Evolutionary conservation across 495 filamentous ascomycete species (phyloP), one percentile per base, ranked within the genome.

Genomic region (Neurospora sp.): DNA sequence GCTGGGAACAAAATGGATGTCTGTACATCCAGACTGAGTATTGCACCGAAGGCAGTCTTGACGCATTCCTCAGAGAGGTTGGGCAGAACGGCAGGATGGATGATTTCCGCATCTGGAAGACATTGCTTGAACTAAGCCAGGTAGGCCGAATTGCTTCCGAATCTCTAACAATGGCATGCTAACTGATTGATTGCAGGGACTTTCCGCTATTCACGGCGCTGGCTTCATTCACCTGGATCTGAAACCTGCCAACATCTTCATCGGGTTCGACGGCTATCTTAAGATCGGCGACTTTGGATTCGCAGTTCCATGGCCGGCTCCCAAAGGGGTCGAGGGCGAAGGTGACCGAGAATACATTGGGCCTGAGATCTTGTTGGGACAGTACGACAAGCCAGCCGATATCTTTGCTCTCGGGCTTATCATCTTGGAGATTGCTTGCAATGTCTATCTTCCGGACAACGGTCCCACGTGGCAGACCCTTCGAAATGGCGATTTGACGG

Each of bases 21-120:
- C 88, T 99, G 5, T 99, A 97, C 80, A 98, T 99, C 73, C 94
- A 97, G 82, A 98, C 95, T 0, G 96, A 98, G 74, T 99, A 88
- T 78, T 98, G 95, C 78, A 93, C 96, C 77, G 92, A 96, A 78
- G 96, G 96, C 10, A 96, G 92, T 73, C 82, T 99, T 68, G 92
- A 96, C 78, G 81, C 88, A 1, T 98, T 98, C 79, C 87, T 98
- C 12, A 83, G 87, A 11, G 86, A 91, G 70, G 89, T 92, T 73
- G 96, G 96, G 7, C 83, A 89, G 69, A 93, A 91, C 78, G 94
- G 92, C 68, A 89, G 95, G 75, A 81, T 99, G 71, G 96, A 99
- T 83, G 96, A 98, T 79, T 99, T 98, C 80, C 87, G 96, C 37
- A 96, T 98, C 76, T 99, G 96, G 96, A 99, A 99, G 81, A 94